Percentiles rank a stretch among this genome's conserved stretches.
Evolutionary conservation across 2,329 filamentous ascomycete species (phyloP).

Genomic region (Cladorrhinum sp.): DNA sequence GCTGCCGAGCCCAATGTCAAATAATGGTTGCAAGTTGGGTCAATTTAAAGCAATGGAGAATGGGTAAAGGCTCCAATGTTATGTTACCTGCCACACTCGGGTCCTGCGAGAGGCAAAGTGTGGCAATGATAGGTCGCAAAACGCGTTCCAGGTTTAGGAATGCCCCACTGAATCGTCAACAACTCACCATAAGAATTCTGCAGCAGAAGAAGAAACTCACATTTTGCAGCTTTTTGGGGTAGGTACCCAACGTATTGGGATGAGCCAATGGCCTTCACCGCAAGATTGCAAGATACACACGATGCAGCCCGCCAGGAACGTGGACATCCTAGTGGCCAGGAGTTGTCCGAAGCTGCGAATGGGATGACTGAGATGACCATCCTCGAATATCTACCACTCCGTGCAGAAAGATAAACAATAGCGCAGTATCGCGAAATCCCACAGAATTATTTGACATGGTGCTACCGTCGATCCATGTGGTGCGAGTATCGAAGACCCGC

Average conservation of each 20-base stretch:
- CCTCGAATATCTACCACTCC: neutral
- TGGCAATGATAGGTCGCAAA: neutral
- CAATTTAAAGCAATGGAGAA: neutral
- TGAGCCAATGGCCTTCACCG: neutral
- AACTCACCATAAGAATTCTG: neutral
- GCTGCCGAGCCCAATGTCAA: no score
- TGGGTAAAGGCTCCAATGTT: neutral
- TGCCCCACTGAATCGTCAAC: neutral
- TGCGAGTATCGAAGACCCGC: neutral
- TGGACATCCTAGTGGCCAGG: slow-evolving; percentile 4
- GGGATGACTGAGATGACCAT: neutral
- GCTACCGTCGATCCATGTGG: neutral
- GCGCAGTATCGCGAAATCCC: neutral
- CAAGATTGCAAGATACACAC: neutral
- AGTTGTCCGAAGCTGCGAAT: slow-evolving; percentile 1
- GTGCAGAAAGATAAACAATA: neutral
- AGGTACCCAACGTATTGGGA: neutral
- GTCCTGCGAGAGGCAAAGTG: neutral
- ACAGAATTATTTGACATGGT: neutral
- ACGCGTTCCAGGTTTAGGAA: neutral
- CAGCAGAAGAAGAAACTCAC: neutral
- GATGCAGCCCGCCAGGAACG: slow-evolving; percentile 11
- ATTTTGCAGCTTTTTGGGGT: neutral
- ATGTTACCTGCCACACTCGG: neutral
- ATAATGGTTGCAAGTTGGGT: neutral